These are phyloP conservation scores for Fomes fomentarius DNA, from an alignment of 1,284 basidiomycete genomes.

Conservation along the genomic window DNA sequence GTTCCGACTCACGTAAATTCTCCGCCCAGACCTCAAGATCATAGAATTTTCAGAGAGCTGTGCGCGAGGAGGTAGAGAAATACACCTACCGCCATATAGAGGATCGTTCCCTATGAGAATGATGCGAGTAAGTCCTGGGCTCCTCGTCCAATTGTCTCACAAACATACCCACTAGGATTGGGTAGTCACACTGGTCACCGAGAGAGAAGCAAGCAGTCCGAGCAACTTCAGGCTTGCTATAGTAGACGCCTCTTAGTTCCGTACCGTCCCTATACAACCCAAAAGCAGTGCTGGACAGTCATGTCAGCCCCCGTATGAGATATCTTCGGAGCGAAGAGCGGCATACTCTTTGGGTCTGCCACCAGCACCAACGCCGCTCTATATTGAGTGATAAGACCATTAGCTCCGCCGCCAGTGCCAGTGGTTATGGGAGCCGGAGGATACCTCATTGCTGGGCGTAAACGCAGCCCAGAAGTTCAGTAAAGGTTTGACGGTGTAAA, in stretches of 20 bases:
- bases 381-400: neutral
- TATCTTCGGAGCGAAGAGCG: neutral
- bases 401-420: neutral
- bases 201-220: constrained; percentile 69
- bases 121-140: neutral
- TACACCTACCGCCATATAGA: constrained; percentile 70
- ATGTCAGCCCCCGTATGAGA: neutral
- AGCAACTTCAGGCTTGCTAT: constrained; percentile 67
- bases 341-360: constrained; percentile 67
- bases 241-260: constrained; percentile 80
- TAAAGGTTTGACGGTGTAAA: constrained; percentile 74
- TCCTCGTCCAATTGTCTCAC: neutral
- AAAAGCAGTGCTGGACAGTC: constrained; percentile 64
- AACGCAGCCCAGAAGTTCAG: constrained; percentile 87
- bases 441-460: constrained; percentile 70
- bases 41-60: neutral
- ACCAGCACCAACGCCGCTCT: constrained; percentile 80
- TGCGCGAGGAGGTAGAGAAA: neutral
- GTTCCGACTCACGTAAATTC: constrained; percentile 69
- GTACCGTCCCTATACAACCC: constrained; percentile 82
- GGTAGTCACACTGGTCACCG: constrained; percentile 74
- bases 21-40: constrained; percentile 78
- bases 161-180: constrained; percentile 70
- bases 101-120: constrained; percentile 71
- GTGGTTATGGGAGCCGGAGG: constrained; percentile 1